Base-by-base conservation (phyloP, 257 asterid species). In the Nicotiana tabacum region DNA sequence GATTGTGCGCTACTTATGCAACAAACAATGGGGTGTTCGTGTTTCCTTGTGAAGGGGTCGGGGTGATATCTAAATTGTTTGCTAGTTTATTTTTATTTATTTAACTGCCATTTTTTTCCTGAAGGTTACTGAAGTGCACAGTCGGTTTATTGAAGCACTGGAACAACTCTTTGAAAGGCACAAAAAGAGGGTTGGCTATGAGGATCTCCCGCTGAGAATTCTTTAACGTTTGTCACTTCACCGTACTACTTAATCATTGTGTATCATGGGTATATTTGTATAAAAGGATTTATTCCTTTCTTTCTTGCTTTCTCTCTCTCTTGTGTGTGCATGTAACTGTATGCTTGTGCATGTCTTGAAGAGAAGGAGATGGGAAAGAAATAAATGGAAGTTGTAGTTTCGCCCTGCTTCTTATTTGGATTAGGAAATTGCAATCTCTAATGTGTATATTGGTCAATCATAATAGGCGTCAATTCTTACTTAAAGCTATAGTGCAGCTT, bases 61-160 rank as follows among this genome's bases (percentile, higher is more conserved):
- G 51, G 51, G 51, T 37, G 4, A 18, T 32, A 53, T 35, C 66
- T 46, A 82, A 5, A 27, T 24, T 58, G 11, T 1, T 58, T 18
- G 43, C 70, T 3, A 13, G 21, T 65, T 7, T 24, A 5, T 39
- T 12, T 13, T 30, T 12, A 39, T 24, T 29, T 35, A 43, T 69
- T 58, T 29, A 57, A n/a, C 9, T 6, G 5, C 21, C 30, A 77
- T n/a, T 77, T 62, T 55, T 80, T 66, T 12, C 46, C 35, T 30
- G 58, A 66, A 94, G 99, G 91, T 95, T 62, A 85, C 84, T 43
- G 92, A 92, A 85, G 93, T 94, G 60, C 99, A 94, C 80, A 87
- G 85, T 58, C 88, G 46, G 87, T 95, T 92, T 55, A 87, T 92
- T 24, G 90, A 87, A 83, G 95, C 93, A 32, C 89, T 95, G 4